phyloP scores from a whole-genome alignment of 2,329 filamentous ascomycete genomes.

The Dothidotthia symphoricarpi region DNA sequence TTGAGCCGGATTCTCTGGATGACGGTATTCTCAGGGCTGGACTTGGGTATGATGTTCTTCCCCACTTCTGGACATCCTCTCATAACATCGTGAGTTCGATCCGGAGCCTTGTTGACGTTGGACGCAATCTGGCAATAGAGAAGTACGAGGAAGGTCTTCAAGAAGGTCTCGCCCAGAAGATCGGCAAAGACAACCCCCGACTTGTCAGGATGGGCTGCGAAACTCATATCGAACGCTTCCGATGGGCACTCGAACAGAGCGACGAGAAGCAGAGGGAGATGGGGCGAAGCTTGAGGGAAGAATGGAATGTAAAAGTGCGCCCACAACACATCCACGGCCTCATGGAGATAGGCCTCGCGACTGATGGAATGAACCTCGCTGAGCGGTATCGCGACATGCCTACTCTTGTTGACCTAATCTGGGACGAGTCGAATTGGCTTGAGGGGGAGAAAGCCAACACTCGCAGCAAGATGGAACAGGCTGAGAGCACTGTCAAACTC shows the following conservation, averaged over 20 bases:
- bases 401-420: constrained; percentile 57
- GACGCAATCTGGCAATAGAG: constrained; percentile 43
- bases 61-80: constrained; percentile 83
- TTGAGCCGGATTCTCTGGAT: constrained; percentile 62
- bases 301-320: constrained; percentile 43
- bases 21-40: constrained; percentile 45
- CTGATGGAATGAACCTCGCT: constrained; percentile 59
- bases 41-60: constrained; percentile 65
- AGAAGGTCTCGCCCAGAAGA: constrained; percentile 47
- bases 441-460: constrained; percentile 31
- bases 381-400: constrained; percentile 63
- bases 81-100: constrained; percentile 45
- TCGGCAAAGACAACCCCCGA: constrained; percentile 44
- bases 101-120: constrained; percentile 42
- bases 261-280: constrained; percentile 50
- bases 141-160: constrained; percentile 40
- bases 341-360: constrained; percentile 53
- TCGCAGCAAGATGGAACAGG: constrained; percentile 38
- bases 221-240: constrained; percentile 59
- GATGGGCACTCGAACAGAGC: constrained; percentile 57
- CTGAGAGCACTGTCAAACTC: constrained; percentile 41
- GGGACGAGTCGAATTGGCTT: constrained; percentile 46
- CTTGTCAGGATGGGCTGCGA: constrained; percentile 60
- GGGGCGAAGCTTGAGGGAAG: constrained; percentile 49
- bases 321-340: constrained; percentile 45